Base-by-base conservation (phyloP, 129 eudicot species). In the Pittosporum tobira region DNA sequence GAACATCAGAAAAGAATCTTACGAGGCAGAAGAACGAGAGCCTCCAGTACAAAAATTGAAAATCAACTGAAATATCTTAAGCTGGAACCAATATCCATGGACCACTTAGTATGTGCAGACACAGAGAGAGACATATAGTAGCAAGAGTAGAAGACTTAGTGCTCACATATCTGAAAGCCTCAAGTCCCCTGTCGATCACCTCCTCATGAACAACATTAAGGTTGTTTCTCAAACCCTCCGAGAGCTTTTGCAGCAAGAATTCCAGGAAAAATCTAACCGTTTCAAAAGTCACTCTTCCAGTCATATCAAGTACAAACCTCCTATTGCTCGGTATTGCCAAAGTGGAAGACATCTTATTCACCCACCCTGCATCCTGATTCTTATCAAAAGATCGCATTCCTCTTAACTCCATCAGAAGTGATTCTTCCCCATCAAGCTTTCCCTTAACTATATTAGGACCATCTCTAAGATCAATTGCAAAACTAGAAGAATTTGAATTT, bases 241-340 rank as follows among this genome's bases (percentile, higher is more conserved):
- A 56, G 2, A 67, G 0, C 61, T 77, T 77, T 75, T 51, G 48
- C 40, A 51, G 37, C 54, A 72, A 54, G 37, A 77, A 67, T 48
- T 72, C 74, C 31, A 72, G 47, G 1, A 72, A 9, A 9, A 75
- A 77, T 51, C 75, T 56, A 22, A 77, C 30, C 0, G 78, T 77
- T 52, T 67, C 78, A 34, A 72, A 67, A 11, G 83, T 77, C 54
- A 77, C 78, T 59, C 77, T 72, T 3, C 83, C 83, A 3, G 83
- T 77, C 60, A 77, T 59, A 68, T 77, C 67, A 26, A 77, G 68
- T 42, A 77, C 75, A 46, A 77, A 52, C 48, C 59, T 72, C 56
- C 78, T 49, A 59, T 77, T 77, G 47, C 75, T 67, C 22, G 83
- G 83, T 12, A 72, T 78, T 11, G 83, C 70, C 72, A 77, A 52